Percentiles rank a stretch among this genome's conserved stretches.
Conservation (phyloP, 2,329 filamentous ascomycete genomes). For the Aspergillus sergii region DNA sequence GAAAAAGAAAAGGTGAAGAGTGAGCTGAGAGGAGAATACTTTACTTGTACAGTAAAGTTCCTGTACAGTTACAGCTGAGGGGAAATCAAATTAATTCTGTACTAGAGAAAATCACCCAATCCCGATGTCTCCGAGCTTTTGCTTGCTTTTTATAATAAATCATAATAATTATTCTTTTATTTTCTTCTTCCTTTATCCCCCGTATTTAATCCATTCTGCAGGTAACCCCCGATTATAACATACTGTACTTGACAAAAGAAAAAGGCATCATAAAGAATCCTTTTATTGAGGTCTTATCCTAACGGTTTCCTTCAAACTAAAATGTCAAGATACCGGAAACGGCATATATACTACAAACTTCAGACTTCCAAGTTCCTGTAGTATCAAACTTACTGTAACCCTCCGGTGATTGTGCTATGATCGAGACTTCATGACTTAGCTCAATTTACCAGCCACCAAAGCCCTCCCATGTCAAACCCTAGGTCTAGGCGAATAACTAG, state of each 20-base stretch:
- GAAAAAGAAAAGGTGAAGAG: conserved; percentile 16
- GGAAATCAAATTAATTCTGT: conserved; percentile 7
- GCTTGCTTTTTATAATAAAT: neutral
- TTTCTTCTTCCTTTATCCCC: neutral
- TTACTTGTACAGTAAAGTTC: conserved; percentile 5
- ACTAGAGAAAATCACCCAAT: conserved; percentile 10
- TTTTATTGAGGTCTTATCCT: neutral
- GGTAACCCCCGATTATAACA: neutral
- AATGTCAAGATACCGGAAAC: neutral
- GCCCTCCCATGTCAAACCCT: neutral
- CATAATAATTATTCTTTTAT: neutral
- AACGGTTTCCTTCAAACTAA: neutral
- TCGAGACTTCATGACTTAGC: neutral
- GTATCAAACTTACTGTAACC: neutral
- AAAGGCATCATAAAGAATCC: neutral
- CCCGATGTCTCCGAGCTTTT: conserved; percentile 11
- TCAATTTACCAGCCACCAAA: neutral
- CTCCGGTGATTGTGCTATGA: neutral
- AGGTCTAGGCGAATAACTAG: neutral
- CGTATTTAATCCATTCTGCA: neutral
- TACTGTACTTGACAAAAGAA: neutral
- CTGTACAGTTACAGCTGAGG: conserved; percentile 10
- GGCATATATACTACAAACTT: neutral
- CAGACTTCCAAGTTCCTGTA: neutral
- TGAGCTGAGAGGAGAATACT: conserved; percentile 1